phyloP scores from a whole-genome alignment of 2,329 filamentous ascomycete species.

The Clonostachys chloroleuca region DNA sequence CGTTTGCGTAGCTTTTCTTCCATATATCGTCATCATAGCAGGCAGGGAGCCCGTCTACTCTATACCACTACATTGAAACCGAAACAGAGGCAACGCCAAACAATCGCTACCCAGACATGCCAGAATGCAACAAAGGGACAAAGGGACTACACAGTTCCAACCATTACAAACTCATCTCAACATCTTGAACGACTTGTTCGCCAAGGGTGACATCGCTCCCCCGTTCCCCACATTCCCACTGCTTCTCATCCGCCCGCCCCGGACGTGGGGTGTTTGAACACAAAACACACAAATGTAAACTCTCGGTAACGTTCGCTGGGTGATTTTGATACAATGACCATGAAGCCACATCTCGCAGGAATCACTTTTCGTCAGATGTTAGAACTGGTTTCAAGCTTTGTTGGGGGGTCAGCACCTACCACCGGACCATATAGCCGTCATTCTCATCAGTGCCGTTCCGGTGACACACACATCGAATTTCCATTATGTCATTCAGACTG shows the following conservation, averaged over 20 bases:
- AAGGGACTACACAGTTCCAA: neutral
- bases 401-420: constrained; percentile 29
- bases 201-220: constrained; percentile 28
- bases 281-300: constrained; percentile 64
- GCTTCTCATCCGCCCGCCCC: constrained; percentile 41
- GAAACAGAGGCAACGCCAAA: no score
- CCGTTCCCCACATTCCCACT: constrained; percentile 23
- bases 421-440: constrained; percentile 57
- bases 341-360: constrained; percentile 64
- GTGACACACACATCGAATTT: constrained; percentile 55
- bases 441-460: constrained; percentile 35
- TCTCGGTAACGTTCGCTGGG: constrained; percentile 47
- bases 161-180: constrained; percentile 24
- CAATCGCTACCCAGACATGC: neutral
- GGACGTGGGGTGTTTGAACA: constrained; percentile 52
- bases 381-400: no score
- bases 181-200: constrained; percentile 35
- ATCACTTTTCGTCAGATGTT: constrained; percentile 35
- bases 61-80: no score
- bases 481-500: constrained; percentile 26
- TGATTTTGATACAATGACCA: constrained; percentile 58
- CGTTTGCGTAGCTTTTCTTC: no score
- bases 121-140: constrained; percentile 22
- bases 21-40: no score
- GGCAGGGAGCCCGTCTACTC: no score